Base-by-base conservation (phyloP, 768 basidiomycete species). In the Termitomyces sp. region DNA sequence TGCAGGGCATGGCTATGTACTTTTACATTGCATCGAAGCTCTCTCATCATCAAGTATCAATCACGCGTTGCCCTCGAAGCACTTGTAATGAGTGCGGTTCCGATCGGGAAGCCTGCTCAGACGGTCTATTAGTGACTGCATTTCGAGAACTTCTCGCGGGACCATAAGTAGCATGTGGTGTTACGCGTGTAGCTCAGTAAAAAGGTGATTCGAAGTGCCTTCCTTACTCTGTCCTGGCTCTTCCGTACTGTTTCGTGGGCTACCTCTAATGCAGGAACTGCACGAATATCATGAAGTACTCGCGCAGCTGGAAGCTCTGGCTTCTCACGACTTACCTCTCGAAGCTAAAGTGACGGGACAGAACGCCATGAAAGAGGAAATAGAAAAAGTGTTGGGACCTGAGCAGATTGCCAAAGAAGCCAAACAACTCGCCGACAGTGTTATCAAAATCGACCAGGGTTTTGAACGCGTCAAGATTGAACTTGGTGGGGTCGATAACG, bases 391-490 rank as follows among this genome's bases (percentile, higher is more conserved):
- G 8, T 47, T 53, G 9, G 47, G 35, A 17, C 35, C 40, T 19
- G 25, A 46, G 11, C 52, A 37, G 42, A 35, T 44, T 17, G 19
- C 19, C 19, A 42, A 27, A 41, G 60, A 61, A 25, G 50, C 57
- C 19, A 61, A 47, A 46, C 43, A 55, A 21, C 56, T 61, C n/a
- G 35, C 46, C n/a, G 53, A 58, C 5, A 21, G 29, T 45, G 23
- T 61, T 38, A 52, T 61, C 12, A 58, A 54, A 40, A 51, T 61
- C n/a, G 60, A 61, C 32, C 60, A 61, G 32, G 56, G 53, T 25
- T 58, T 61, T 29, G 60, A 61, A 46, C 53, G 53, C 16, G 27
- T 58, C 31, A 61, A 61, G 32, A 58, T 54, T 25, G 56, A 53
- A 34, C 40, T 61, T 41, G 53, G 31, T 1, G 40, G 38, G 16